Base-by-base conservation (phyloP, 176 grass and related monocot species). In the Metroxylon sagu region DNA sequence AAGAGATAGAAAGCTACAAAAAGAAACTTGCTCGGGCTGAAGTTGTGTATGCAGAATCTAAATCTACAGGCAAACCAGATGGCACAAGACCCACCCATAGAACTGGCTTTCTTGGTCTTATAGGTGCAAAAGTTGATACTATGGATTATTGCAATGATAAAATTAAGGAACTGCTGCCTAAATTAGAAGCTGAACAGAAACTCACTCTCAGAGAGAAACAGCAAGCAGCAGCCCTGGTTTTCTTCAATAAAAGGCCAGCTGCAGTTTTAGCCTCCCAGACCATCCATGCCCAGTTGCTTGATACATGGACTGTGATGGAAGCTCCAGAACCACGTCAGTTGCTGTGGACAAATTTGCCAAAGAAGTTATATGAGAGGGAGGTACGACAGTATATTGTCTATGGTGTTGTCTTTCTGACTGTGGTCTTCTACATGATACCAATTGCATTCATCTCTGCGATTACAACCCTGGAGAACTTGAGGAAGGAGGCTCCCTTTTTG, bases 41-140 rank as follows among this genome's bases (percentile, higher is more conserved):
- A 80, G 72, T 48, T 50, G 67, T 83, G 29, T 88, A 83, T 76
- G 73, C 75, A 19, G 79, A 79, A 16, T 98, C 88, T 2, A 92
- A 89, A 85, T 77, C 76, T 16, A 14, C 27, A 77, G 69, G 53
- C 60, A 88, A 66, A 48, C 82, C 81, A 55, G 84, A 85, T 56
- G 93, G 88, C 35, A 73, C 67, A 29, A 84, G 66, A 59, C 88
- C 93, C 17, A 83, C 73, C 51, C 80, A 88, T 59, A 75, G 19
- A 78, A 85, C 68, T 27, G 93, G 93, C 56, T 83, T 91, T 26
- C 81, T 98, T 55, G 93, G 88, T 25, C 82, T 98, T 49, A 66
- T 88, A 16, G 93, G 93, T 67, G 53, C 65, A 65, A 98, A 92
- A 49, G 93, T 98, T 64, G 93, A 98, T 56, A 92, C 93, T 2